phyloP scores from a whole-genome alignment of 2,329 filamentous ascomycete species.

The Neurospora crassa region DNA sequence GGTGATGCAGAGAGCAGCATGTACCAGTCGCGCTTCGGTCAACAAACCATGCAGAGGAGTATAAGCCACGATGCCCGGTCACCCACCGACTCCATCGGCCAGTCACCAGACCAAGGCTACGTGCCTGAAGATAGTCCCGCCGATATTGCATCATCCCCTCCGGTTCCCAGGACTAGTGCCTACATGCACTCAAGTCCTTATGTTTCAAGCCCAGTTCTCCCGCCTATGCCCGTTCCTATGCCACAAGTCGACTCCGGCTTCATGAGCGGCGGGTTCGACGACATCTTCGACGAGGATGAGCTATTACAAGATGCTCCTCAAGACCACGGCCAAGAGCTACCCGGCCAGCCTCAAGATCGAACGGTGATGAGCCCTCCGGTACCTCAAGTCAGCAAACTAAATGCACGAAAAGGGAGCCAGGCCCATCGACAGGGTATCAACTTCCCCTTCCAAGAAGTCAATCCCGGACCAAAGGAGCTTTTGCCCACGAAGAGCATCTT shows the following conservation, averaged over 20 bases:
- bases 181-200: conserved; percentile 51
- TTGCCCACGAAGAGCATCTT: conserved; percentile 34
- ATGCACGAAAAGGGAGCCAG: conserved; percentile 10
- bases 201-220: conserved; percentile 71
- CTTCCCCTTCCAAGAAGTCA: conserved; percentile 31
- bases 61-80: conserved; percentile 43
- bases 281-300: conserved; percentile 55
- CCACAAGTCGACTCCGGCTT: conserved; percentile 69
- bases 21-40: conserved; percentile 18
- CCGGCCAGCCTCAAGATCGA: conserved; percentile 3
- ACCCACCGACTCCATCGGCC: conserved; percentile 40
- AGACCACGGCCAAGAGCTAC: conserved; percentile 14
- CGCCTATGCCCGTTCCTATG: conserved; percentile 42
- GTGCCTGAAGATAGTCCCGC: conserved; percentile 59
- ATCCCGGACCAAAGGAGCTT: conserved; percentile 33
- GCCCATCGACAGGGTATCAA: conserved; percentile 17
- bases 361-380: conserved; percentile 4
- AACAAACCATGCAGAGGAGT: conserved; percentile 30
- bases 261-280: conserved; percentile 69
- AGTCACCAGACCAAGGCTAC: conserved; percentile 38
- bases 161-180: conserved; percentile 55
- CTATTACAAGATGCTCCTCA: conserved; percentile 31
- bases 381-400: conserved; percentile 20
- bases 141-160: conserved; percentile 84
- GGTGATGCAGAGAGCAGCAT: conserved; percentile 22